A percentile compares a stretch with the other conserved stretches of the same genome.
These are phyloP conservation scores for Rhododendron ferrugineum DNA, from an alignment of 148 eudicot species.

Conservation along the genomic window DNA sequence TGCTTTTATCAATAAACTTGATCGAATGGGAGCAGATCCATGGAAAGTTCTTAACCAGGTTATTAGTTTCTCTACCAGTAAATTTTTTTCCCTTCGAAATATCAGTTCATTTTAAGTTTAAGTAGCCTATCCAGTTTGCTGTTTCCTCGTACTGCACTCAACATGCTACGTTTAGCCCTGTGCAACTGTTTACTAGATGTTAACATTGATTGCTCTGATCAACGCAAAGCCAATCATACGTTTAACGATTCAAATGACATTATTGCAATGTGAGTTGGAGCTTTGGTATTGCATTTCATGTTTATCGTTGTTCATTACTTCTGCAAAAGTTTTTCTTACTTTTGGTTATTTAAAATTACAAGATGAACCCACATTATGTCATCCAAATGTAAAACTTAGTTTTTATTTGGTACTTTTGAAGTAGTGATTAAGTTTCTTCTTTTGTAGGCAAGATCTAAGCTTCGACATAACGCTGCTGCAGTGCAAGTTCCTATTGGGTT, in stretches of 20 bases:
- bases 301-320: neutral
- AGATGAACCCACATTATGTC: neutral
- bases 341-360: neutral
- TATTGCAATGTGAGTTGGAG: neutral
- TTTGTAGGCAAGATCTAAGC: slow-evolving; percentile 75
- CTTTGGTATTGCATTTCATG: neutral
- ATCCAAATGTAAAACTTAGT: neutral
- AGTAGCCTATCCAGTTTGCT: neutral
- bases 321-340: neutral
- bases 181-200: neutral
- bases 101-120: neutral
- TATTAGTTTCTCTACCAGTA: slow-evolving; percentile 16
- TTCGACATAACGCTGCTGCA: slow-evolving; percentile 96
- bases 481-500: slow-evolving; percentile 93
- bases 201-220: no score
- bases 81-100: no score
- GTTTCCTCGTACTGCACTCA: neutral
- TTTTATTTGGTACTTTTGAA: neutral
- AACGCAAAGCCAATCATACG: neutral
- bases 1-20: slow-evolving; percentile 94
- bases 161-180: neutral
- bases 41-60: slow-evolving; percentile 98
- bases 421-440: neutral
- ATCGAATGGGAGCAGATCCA: slow-evolving; percentile 98
- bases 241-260: neutral